Base-by-base conservation (phyloP, 495 filamentous ascomycete genomes). In the Neurospora cerealis region DNA sequence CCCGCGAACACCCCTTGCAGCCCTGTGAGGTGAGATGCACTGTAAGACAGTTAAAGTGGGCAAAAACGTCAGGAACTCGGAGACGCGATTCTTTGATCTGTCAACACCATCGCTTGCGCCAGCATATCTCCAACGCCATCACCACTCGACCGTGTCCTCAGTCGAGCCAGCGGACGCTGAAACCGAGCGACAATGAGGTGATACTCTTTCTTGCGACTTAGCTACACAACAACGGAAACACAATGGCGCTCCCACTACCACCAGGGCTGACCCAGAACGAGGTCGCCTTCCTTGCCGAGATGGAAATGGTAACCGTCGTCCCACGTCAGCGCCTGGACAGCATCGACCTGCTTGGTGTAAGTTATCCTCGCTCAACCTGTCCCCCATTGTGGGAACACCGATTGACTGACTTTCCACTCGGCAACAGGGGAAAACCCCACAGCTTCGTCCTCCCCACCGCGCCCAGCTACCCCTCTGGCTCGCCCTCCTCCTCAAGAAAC, bases 231-330 rank as follows among this genome's bases (percentile, higher is more conserved):
- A 28, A 19, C 54, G 28, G 28, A 66, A 34, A 48, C 74, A 76
- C 74, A 71, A 97, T 97, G 94, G 94, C 94, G 39, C 89, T 95
- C 72, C 92, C 92, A 71, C 85, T 95, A 42, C 92, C 91, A 36
- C 88, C 91, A 74, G 94, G 94, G 83, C 89, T 97, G 32, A 93
- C 92, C 73, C 93, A 95, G 73, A 84, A 91, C 75, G 96, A 99
- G 84, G 91, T 97, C 60, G 93, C 94, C 78, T 99, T 98, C 82
- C 88, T 98, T 66, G 96, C 95, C 81, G 96, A 99, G 84, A 97
- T 97, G 93, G 94, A 97, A 83, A 88, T 91, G 78, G 92, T 99
- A 66, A 97, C 95, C 2, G 88, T 99, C 13, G 88, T 98, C 48
- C 96, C 96, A 71, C 93, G 96, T 39, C 95, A 98, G 81, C 89